phyloP scores from a whole-genome alignment of 306 rosid species.

The Castanea crenata region DNA sequence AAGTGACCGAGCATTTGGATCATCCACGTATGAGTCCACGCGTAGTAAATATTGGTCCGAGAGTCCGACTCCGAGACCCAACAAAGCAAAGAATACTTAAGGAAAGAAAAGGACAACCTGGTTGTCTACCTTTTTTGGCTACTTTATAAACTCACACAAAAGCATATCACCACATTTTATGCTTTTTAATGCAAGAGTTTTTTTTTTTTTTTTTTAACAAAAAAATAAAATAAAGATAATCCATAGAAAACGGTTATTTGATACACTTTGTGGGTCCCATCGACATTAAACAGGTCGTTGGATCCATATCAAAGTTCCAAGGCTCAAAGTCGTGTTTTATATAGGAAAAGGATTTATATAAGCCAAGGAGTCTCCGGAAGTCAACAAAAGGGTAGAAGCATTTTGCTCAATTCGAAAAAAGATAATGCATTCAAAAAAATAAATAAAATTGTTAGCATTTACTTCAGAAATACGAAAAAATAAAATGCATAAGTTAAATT shows the following conservation, averaged over 20 bases:
- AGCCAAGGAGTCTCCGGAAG: no score
- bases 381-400: no score
- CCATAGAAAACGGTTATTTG: no score
- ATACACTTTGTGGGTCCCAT: no score
- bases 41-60: neutral
- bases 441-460: no score
- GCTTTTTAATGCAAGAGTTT: neutral
- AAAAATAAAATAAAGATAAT: no score
- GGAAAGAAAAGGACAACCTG: no score
- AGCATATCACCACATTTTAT: neutral
- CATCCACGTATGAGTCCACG: neutral
- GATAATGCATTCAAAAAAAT: neutral
- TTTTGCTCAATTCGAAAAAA: neutral
- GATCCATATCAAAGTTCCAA: neutral
- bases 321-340: no score
- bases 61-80: neutral
- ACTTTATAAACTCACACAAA: neutral
- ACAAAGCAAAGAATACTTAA: neutral
- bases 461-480: no score
- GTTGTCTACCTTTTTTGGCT: no score
- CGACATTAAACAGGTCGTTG: neutral
- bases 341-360: neutral
- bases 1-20: neutral
- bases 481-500: no score
- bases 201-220: neutral